phyloP scores from a whole-genome alignment of 441 rosid genomes.

The Populus hybrid region DNA sequence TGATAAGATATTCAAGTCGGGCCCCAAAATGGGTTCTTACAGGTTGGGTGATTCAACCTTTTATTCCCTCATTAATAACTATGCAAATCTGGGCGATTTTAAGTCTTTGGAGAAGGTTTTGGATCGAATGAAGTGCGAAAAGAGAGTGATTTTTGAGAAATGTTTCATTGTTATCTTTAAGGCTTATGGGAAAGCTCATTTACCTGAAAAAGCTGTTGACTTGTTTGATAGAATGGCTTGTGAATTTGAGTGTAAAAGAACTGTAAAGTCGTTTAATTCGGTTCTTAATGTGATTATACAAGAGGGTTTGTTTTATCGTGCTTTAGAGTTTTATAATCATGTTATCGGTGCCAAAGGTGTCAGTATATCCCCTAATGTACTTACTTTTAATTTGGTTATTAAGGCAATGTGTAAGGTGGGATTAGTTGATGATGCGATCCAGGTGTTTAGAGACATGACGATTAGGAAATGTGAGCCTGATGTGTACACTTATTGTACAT shows the following conservation, averaged over 20 bases:
- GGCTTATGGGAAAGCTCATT: constrained; percentile 73
- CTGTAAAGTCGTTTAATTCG: constrained; percentile 56
- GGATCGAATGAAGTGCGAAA: constrained; percentile 56
- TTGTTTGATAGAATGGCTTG: constrained; percentile 62
- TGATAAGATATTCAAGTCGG: constrained; percentile 46
- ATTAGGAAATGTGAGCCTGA: constrained; percentile 55
- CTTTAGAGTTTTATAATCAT: constrained; percentile 61
- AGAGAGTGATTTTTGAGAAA: constrained; percentile 53
- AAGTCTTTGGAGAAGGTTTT: constrained; percentile 53
- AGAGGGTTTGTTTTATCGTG: constrained; percentile 53
- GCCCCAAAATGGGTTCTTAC: constrained; percentile 65
- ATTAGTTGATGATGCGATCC: constrained; percentile 60
- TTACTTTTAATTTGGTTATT: constrained; percentile 71
- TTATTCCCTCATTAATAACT: constrained; percentile 53
- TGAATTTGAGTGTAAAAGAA: constrained; percentile 55
- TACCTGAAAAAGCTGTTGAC: constrained; percentile 59
- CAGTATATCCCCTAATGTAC: constrained; percentile 55
- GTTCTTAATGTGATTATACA: constrained; percentile 65
- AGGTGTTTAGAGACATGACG: constrained; percentile 74
- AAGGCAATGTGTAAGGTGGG: constrained; percentile 76
- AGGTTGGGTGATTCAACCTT: constrained; percentile 73
- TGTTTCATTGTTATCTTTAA: constrained; percentile 58
- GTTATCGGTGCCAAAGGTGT: constrained; percentile 43
- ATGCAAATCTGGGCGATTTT: constrained; percentile 59
- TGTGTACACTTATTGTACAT: constrained; percentile 76